Evolutionary conservation across 352 stramenopile species (phyloP).

Genomic region (Phytophthora pluvialis): DNA sequence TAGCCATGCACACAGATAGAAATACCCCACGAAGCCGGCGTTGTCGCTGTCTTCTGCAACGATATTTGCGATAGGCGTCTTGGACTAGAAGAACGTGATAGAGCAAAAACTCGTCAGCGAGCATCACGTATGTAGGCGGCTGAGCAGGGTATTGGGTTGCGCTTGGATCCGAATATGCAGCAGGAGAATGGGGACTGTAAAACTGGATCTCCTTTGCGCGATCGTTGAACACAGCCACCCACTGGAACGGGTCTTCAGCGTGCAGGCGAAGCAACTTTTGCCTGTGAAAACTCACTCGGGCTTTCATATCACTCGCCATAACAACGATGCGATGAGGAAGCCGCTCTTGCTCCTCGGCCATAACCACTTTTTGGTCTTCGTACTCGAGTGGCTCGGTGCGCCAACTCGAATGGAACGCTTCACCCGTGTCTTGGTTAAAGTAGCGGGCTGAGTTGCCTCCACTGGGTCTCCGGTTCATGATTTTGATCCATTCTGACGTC

Average conservation of each 20-base stretch:
- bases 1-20: slow-evolving; percentile 36
- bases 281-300: slow-evolving; percentile 13
- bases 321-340: slow-evolving; percentile 52
- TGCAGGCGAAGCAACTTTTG: slow-evolving; percentile 28
- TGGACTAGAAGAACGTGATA: slow-evolving; percentile 77
- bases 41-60: slow-evolving; percentile 21
- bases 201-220: slow-evolving; percentile 65
- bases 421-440: slow-evolving; percentile 75
- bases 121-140: slow-evolving; percentile 58
- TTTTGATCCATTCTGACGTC: slow-evolving; percentile 66
- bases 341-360: slow-evolving; percentile 27
- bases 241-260: slow-evolving; percentile 47
- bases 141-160: slow-evolving; percentile 24
- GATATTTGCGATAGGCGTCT: slow-evolving; percentile 59
- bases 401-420: slow-evolving; percentile 28
- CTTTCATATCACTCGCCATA: slow-evolving; percentile 41
- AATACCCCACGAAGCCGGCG: slow-evolving; percentile 43
- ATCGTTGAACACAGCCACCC: slow-evolving; percentile 65
- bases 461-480: slow-evolving; percentile 18
- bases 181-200: slow-evolving; percentile 42
- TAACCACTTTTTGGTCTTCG: slow-evolving; percentile 43
- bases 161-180: slow-evolving; percentile 14
- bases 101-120: slow-evolving; percentile 57
- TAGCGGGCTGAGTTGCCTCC: slow-evolving; percentile 32
- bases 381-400: slow-evolving; percentile 63